These are phyloP conservation scores for Puccinia coronata DNA, from an alignment of 1,284 basidiomycete genomes.

Conservation along the genomic window DNA sequence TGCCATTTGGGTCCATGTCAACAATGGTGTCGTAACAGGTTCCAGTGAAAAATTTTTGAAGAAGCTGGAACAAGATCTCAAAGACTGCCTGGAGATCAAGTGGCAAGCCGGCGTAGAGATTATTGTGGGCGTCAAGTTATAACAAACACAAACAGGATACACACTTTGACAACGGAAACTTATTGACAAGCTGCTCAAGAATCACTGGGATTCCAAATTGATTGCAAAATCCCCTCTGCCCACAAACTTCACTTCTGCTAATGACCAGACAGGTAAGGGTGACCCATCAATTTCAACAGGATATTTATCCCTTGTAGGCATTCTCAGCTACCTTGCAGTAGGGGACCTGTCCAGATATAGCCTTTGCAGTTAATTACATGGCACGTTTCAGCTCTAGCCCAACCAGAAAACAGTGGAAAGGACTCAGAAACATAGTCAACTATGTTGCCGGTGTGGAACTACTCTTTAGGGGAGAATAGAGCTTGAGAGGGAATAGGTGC, in stretches of 20 bases:
- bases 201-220: not conserved
- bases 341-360: conserved; percentile 9
- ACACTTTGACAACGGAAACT: not conserved
- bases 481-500: no score
- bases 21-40: conserved; percentile 17
- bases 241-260: not conserved
- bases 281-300: not conserved
- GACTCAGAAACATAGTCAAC: not conserved
- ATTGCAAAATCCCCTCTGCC: not conserved
- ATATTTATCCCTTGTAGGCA: conserved; percentile 6
- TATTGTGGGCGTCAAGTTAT: not conserved
- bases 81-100: not conserved
- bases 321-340: conserved; percentile 5
- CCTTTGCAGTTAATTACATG: conserved; percentile 14
- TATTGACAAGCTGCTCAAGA: not conserved
- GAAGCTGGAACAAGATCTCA: not conserved
- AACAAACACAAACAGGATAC: not conserved
- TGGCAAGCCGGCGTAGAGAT: conserved; percentile 18
- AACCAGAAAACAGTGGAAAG: not conserved
- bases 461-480: no score
- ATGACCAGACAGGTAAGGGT: not conserved
- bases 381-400: not conserved
- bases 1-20: conserved; percentile 15
- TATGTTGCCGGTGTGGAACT: no score
- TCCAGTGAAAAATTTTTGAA: not conserved